Conservation (phyloP, 2,329 filamentous ascomycete species). For the Cladosporium colombiae region DNA sequence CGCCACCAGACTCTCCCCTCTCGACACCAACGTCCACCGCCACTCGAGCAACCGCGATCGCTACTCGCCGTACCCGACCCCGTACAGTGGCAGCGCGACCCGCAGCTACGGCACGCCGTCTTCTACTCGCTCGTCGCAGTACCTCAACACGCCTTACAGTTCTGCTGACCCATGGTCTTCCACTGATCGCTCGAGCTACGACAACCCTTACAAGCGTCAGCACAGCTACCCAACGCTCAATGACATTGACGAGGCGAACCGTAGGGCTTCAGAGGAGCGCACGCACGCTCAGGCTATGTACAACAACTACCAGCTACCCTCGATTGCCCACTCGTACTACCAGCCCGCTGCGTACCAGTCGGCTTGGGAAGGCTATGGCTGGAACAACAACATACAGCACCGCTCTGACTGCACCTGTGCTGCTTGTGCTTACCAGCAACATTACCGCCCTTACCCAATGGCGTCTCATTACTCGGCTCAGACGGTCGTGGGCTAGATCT, state of each 20-base stretch:
- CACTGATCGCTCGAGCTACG: slow-evolving; percentile 32
- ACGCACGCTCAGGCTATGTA: slow-evolving; percentile 30
- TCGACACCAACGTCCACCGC: slow-evolving; percentile 65
- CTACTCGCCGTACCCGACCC: slow-evolving; percentile 39
- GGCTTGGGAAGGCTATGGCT: slow-evolving; percentile 32
- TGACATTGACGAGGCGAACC: slow-evolving; percentile 37
- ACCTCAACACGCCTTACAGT: slow-evolving; percentile 35
- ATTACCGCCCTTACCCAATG: slow-evolving; percentile 38
- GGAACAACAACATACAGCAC: slow-evolving; percentile 32
- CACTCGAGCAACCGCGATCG: slow-evolving; percentile 52
- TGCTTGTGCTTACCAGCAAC: slow-evolving; percentile 36
- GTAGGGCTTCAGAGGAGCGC: slow-evolving; percentile 36
- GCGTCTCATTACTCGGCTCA: slow-evolving; percentile 36
- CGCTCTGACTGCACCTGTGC: slow-evolving; percentile 40
- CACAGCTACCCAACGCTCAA: slow-evolving; percentile 36
- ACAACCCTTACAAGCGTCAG: slow-evolving; percentile 38
- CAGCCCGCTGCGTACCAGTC: slow-evolving; percentile 32
- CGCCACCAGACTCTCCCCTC: slow-evolving; percentile 54
- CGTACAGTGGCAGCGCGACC: slow-evolving; percentile 33
- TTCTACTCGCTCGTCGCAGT: slow-evolving; percentile 36
- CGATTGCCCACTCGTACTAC: slow-evolving; percentile 32
- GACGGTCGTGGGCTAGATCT: slow-evolving; percentile 38
- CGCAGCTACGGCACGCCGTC: slow-evolving; percentile 32
- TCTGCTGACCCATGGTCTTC: slow-evolving; percentile 37
- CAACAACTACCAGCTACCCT: slow-evolving; percentile 33